Base-by-base conservation (phyloP, 2,329 filamentous ascomycete genomes). In the Aspergillus glaucus region DNA sequence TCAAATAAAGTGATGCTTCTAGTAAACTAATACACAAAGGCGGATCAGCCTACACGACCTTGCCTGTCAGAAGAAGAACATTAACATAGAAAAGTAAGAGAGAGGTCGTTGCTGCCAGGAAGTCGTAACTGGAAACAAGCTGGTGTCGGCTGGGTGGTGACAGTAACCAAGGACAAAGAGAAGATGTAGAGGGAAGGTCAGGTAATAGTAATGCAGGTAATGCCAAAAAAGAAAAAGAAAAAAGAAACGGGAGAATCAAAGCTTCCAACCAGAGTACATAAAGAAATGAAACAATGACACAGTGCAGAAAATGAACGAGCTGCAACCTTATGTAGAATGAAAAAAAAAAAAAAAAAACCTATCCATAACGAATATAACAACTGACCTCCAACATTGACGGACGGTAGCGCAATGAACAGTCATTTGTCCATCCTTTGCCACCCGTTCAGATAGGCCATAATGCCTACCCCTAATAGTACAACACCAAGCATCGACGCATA, bases 371-470 rank as follows among this genome's bases (percentile, higher is more conserved):
- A 30, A 30, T 30, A 30, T 30, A 30, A 28, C 26, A 28, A 30
- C 26, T 30, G 26, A 30, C 9, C 9, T 30, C 9, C 26, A 9
- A 12, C 10, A 28, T 4, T 28, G 32, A 36, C 7, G 32, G 32
- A 36, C 14, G 14, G 14, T 17, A n/a, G 34, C 34, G 14, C 34
- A 36, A 21, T 8, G 10, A 40, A 21, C 17, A 40, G 19, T 61
- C 64, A 77, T 63, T 70, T 71, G 51, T 78, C 76, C 47, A 72
- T 66, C 60, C 76, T 77, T 61, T 89, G 86, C 87, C 87, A 92
- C 45, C 86, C 85, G 62, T 93, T 93, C 58, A 93, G 77, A 68
- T 90, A 91, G 39, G 86, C 87, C 88, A 93, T 93, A 55, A 93
- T 67, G 12, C 88, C 86, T 73, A 93, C 85, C 28, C 88, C 88